Percentiles rank a stretch among this genome's conserved stretches.
Evolutionary conservation across 1,139 yeast species (phyloP).

Genomic region (Debaryomycetaceae sp.): DNA sequence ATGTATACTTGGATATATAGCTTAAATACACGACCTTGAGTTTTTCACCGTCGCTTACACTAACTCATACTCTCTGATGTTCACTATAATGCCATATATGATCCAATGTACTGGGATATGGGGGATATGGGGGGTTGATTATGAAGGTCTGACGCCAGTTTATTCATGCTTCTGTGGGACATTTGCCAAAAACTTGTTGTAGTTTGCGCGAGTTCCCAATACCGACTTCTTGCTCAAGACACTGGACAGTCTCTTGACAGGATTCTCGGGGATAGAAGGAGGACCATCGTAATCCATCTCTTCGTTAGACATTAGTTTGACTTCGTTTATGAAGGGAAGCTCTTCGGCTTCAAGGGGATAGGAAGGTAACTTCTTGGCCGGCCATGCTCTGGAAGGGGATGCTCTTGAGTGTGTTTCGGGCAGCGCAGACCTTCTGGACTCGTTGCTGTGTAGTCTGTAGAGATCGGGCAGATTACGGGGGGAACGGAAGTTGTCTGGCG

Average conservation of each 20-base stretch:
- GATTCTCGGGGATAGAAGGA: not conserved
- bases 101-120: not conserved
- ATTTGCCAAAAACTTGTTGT: constrained; percentile 36
- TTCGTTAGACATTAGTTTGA: constrained; percentile 18
- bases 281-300: constrained; percentile 4
- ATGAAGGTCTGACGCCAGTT: not conserved
- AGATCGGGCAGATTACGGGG: not conserved
- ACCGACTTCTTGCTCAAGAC: constrained; percentile 33
- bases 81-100: not conserved
- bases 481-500: not conserved
- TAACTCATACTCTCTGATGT: not conserved
- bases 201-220: constrained; percentile 40
- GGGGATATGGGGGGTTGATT: not conserved
- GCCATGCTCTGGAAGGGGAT: not conserved
- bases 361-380: constrained; percentile 13
- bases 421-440: constrained; percentile 4
- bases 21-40: not conserved
- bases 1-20: not conserved
- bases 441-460: constrained; percentile 11
- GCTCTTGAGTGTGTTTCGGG: not conserved
- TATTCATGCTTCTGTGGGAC: constrained; percentile 17
- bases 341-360: constrained; percentile 22
- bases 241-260: constrained; percentile 26
- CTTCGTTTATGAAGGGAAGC: constrained; percentile 39
- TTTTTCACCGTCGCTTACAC: not conserved